A percentile compares a stretch with the other conserved stretches of the same genome.
These are phyloP conservation scores for Cercophora samala DNA, from an alignment of 495 filamentous ascomycete genomes.

Conservation along the genomic window DNA sequence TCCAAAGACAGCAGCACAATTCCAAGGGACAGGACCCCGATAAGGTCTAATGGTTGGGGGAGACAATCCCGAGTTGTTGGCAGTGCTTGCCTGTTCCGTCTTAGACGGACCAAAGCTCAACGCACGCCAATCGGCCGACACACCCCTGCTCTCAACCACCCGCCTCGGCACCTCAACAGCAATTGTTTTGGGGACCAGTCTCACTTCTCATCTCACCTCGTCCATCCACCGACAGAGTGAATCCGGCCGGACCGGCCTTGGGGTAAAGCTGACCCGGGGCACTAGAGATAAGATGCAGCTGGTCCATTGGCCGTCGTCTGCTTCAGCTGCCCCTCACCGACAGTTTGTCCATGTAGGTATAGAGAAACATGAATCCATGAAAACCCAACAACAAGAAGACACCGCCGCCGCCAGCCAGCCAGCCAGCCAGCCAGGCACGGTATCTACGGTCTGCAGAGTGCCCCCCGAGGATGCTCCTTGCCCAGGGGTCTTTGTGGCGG, in stretches of 20 bases:
- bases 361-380: neutral
- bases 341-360: neutral
- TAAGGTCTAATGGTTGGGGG: neutral
- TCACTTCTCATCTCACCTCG: neutral
- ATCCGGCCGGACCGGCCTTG: constrained; percentile 14
- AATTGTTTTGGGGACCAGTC: constrained; percentile 14
- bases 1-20: neutral
- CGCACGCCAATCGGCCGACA: constrained; percentile 13
- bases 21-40: neutral
- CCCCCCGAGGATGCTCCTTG: neutral
- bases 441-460: neutral
- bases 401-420: too few relatives aligned
- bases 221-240: too few relatives aligned
- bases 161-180: constrained; percentile 25
- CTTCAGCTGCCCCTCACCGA: neutral
- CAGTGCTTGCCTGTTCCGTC: constrained; percentile 8
- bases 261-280: neutral
- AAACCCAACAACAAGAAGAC: too few relatives aligned
- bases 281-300: neutral
- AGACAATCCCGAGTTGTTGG: constrained; percentile 3
- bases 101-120: constrained; percentile 14
- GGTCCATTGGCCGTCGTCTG: neutral
- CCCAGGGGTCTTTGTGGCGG: neutral
- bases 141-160: constrained; percentile 13
- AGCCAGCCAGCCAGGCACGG: neutral